Evolutionary conservation across 441 rosid genomes (phyloP).

Genomic region (Eutrema salsugineum): DNA sequence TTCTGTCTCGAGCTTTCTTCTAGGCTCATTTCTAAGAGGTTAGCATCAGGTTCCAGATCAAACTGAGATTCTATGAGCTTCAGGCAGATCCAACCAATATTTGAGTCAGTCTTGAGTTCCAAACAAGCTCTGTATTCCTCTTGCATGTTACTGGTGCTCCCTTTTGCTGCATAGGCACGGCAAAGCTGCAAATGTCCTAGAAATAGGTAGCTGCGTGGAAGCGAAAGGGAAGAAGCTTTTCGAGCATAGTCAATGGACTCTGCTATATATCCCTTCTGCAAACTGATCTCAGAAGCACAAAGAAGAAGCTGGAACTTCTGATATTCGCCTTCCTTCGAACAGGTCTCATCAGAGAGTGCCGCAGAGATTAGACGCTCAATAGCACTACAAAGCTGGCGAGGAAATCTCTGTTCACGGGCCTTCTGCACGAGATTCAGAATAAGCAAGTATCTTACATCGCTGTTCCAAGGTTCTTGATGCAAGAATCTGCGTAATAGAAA

Average conservation of each 20-base stretch:
- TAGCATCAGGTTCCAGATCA: constrained; percentile 45
- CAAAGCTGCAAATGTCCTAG: constrained; percentile 74
- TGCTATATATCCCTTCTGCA: constrained; percentile 52
- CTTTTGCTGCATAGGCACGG: constrained; percentile 73
- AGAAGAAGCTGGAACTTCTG: constrained; percentile 86
- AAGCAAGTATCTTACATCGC: constrained; percentile 59
- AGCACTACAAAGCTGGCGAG: constrained; percentile 49
- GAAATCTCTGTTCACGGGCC: constrained; percentile 89
- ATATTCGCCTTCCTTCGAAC: constrained; percentile 43
- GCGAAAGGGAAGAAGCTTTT: constrained; percentile 55
- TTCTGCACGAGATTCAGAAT: constrained; percentile 77
- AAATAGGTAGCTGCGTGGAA: constrained; percentile 64
- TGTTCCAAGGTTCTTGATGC: constrained; percentile 85
- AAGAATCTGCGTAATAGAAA: constrained; percentile 52
- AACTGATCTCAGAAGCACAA: constrained; percentile 77
- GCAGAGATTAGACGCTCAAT: constrained; percentile 51
- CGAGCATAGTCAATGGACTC: constrained; percentile 50
- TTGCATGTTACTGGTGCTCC: constrained; percentile 39
- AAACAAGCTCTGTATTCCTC: constrained; percentile 67
- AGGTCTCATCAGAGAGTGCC: constrained; percentile 57
- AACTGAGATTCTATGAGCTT: constrained; percentile 70
- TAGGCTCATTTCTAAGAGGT: constrained; percentile 48
- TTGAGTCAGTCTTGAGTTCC: constrained; percentile 73
- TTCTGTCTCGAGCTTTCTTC: constrained; percentile 43
- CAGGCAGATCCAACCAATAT: constrained; percentile 77